Base-by-base conservation (phyloP, 139 green algal species). In the Micromonas commoda region DNA sequence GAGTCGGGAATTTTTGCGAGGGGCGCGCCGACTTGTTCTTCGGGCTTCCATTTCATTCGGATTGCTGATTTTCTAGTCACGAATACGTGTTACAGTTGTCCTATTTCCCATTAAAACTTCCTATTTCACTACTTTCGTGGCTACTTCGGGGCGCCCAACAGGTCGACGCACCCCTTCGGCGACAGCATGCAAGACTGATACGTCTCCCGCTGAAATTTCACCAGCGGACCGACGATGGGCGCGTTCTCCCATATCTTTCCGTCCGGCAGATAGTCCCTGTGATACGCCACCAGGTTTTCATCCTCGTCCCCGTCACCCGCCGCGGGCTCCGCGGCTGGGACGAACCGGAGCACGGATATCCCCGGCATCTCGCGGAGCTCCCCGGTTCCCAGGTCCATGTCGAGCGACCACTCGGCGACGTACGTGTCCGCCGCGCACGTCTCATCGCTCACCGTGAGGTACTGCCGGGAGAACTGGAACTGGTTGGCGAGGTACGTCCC, bases 391-490 rank as follows among this genome's bases (percentile, higher is more conserved):
- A 75, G 33, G 26, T 53, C 21, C 68, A 75, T 75, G 37, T 61
- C 38, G 1, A 75, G 35, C 20, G 6, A n/a, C 68, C 68, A 75
- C 38, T 19, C 20, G 3, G 68, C 68, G 68, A 75, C 68, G 37
- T 75, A 75, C 31, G 31, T 52, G 19, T 75, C 37, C 2, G 0
- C 68, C 37, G 21, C 35, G 37, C 68, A 75, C 37, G 29, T 32
- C 35, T 75, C 68, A 23, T 75, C 68, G 34, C n/a, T 63, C 35
- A 75, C 68, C 2, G 35, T 64, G 1, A 75, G 29, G 31, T 33
- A 75, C 35, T 75, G 68, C 68, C 68, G 35, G 9, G 34, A 61
- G 29, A 75, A 75, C 9, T 75, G 37, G 53, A 75, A 75, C 68
- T 75, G 68, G 29, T 75, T 75, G 1, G 32, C 32, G 37, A 75